A percentile compares a stretch with the other conserved stretches of the same genome.
phyloP scores from a whole-genome alignment of 768 basidiomycete genomes.

The Russula sp. region DNA sequence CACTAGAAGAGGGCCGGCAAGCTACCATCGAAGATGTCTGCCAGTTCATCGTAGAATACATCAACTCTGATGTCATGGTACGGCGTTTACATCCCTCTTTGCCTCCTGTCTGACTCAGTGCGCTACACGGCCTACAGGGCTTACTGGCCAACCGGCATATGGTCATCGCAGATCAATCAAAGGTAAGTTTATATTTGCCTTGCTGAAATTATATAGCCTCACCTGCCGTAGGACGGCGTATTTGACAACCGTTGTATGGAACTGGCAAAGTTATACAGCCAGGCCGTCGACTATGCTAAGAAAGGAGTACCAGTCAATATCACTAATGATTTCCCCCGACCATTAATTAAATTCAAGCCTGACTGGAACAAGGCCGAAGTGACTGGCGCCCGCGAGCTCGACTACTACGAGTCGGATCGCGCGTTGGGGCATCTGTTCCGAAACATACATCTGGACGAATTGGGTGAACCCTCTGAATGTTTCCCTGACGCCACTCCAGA shows the following conservation, averaged over 20 bases:
- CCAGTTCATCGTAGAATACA: slow-evolving; percentile 79
- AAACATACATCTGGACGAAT: slow-evolving; percentile 48
- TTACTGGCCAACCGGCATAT: slow-evolving; percentile 68
- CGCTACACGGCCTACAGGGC: slow-evolving; percentile 47
- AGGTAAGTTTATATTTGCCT: slow-evolving; percentile 39
- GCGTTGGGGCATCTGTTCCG: slow-evolving; percentile 75
- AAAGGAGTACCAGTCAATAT: slow-evolving; percentile 65
- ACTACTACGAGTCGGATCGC: slow-evolving; percentile 68
- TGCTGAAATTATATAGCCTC: not conserved
- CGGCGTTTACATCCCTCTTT: slow-evolving; percentile 19
- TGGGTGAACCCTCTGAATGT: slow-evolving; percentile 32
- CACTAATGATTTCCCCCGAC: slow-evolving; percentile 44
- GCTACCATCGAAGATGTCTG: slow-evolving; percentile 69
- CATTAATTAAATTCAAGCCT: slow-evolving; percentile 65
- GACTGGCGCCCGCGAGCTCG: slow-evolving; percentile 48
- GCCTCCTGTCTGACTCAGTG: not conserved
- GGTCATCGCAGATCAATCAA: slow-evolving; percentile 74
- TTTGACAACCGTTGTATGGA: slow-evolving; percentile 52
- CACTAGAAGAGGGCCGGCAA: slow-evolving; percentile 1
- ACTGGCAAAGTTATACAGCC: slow-evolving; percentile 59
- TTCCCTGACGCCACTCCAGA: not conserved
- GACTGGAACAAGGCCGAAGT: slow-evolving; percentile 62
- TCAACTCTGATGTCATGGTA: slow-evolving; percentile 77
- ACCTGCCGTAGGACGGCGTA: slow-evolving; percentile 52
- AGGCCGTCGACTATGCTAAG: slow-evolving; percentile 82